These are phyloP conservation scores for Panaeolus papilionaceus DNA, from an alignment of 768 basidiomycete genomes.

Conservation along the genomic window DNA sequence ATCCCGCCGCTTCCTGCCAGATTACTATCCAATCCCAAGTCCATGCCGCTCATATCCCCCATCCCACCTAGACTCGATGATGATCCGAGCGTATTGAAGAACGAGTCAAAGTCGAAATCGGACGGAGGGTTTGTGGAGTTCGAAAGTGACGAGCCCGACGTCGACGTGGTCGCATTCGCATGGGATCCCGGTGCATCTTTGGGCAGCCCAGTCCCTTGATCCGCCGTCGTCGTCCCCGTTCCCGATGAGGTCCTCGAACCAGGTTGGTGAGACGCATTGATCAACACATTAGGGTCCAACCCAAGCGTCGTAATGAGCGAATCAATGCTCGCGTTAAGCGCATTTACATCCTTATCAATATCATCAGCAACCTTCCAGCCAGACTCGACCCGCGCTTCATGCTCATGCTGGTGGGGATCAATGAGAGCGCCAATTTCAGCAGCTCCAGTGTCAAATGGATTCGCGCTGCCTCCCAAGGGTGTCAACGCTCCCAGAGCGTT, in stretches of 20 bases:
- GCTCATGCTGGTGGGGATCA: constrained; percentile 36
- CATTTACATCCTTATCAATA: constrained; percentile 76
- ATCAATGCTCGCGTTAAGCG: constrained; percentile 70
- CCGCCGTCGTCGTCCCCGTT: background rate
- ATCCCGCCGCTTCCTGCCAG: background rate
- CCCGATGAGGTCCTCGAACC: constrained; percentile 4
- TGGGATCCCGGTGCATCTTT: background rate
- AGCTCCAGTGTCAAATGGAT: background rate
- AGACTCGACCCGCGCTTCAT: constrained; percentile 47
- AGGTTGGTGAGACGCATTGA: constrained; percentile 14
- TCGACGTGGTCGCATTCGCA: background rate
- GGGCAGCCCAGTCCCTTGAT: background rate
- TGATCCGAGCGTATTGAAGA: constrained; percentile 29
- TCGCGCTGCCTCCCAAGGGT: background rate
- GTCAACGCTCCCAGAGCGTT: background rate
- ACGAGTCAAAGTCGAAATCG: constrained; percentile 37
- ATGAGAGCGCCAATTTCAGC: constrained; percentile 23
- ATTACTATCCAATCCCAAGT: constrained; percentile 18
- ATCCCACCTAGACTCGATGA: constrained; percentile 4
- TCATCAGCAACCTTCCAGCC: constrained; percentile 66
- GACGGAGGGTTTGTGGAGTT: background rate
- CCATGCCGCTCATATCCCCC: background rate
- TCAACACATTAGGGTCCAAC: constrained; percentile 54
- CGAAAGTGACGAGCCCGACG: background rate
- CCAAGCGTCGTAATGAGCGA: constrained; percentile 76